Conservation (phyloP, 2,329 filamentous ascomycete genomes). For the Periconia sp. region DNA sequence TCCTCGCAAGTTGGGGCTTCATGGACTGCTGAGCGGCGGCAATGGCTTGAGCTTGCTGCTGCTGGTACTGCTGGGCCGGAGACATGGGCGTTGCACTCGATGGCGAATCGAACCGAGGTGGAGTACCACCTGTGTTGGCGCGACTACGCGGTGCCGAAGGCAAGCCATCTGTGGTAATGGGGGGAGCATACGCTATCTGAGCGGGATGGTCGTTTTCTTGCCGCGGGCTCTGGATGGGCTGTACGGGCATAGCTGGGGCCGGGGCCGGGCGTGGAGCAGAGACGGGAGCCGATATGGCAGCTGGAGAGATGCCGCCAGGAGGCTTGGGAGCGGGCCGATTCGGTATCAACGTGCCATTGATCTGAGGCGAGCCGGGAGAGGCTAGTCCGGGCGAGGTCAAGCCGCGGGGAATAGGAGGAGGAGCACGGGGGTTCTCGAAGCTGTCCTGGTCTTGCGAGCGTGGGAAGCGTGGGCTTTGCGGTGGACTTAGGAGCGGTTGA, state of each 20-base stretch:
- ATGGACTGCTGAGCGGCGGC: constrained; percentile 77
- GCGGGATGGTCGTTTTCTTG: constrained; percentile 45
- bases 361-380: constrained; percentile 42
- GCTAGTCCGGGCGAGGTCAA: constrained; percentile 47
- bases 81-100: constrained; percentile 35
- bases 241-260: constrained; percentile 44
- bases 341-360: constrained; percentile 65
- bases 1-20: constrained; percentile 66
- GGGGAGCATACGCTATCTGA: constrained; percentile 46
- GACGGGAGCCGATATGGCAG: constrained; percentile 47
- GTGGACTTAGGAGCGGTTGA: constrained; percentile 69
- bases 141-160: constrained; percentile 45
- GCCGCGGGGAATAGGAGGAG: constrained; percentile 75
- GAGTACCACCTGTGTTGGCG: constrained; percentile 44
- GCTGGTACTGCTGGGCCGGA: constrained; percentile 53
- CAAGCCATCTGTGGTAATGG: constrained; percentile 39
- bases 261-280: constrained; percentile 60
- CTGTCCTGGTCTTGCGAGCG: constrained; percentile 80
- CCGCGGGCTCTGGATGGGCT: constrained; percentile 20
- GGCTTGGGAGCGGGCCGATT: constrained; percentile 84
- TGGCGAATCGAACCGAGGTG: constrained; percentile 50
- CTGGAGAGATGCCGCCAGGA: constrained; percentile 52
- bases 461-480: constrained; percentile 83
- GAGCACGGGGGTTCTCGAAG: constrained; percentile 94
- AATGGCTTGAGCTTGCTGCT: constrained; percentile 86